Evolutionary conservation across 2,329 filamentous ascomycete species (phyloP).

Genomic region (Neonectria punicea): DNA sequence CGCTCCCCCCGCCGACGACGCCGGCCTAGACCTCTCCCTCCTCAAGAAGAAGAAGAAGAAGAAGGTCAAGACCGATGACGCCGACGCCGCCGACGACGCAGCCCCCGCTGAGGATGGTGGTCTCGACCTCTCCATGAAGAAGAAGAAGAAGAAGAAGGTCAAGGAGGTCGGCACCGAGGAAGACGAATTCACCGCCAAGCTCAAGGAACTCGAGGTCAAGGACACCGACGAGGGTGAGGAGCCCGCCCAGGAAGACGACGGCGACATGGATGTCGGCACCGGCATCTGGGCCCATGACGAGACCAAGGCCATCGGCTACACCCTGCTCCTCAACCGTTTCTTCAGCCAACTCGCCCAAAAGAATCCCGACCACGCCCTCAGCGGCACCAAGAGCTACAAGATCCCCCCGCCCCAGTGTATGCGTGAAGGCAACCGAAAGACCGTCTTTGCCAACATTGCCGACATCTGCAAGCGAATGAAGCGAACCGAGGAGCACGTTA

Average conservation of each 20-base stretch:
- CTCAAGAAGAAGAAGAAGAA: constrained; percentile 85
- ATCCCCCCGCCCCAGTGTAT: constrained; percentile 98
- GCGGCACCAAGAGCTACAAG: constrained; percentile 95
- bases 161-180: constrained; percentile 71
- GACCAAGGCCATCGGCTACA: constrained; percentile 82
- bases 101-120: constrained; percentile 60
- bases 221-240: constrained; percentile 69
- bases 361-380: constrained; percentile 94
- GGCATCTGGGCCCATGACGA: constrained; percentile 91
- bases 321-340: constrained; percentile 88
- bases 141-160: constrained; percentile 78
- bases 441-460: constrained; percentile 98
- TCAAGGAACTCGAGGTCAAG: constrained; percentile 71
- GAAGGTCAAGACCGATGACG: constrained; percentile 53
- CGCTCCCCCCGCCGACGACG: constrained; percentile 60
- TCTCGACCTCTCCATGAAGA: constrained; percentile 73
- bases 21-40: constrained; percentile 67
- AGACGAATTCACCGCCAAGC: constrained; percentile 69
- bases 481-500: constrained; percentile 97
- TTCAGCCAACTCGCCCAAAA: constrained; percentile 94
- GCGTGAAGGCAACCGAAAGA: constrained; percentile 99
- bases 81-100: constrained; percentile 57
- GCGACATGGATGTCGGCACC: constrained; percentile 87
- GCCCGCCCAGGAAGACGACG: constrained; percentile 66
- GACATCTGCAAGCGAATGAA: constrained; percentile 99